A percentile compares a stretch with the other conserved stretches of the same genome.
These are phyloP conservation scores for Phalaenopsis hybrid DNA, from an alignment of 116 monocot genomes.

Conservation along the genomic window DNA sequence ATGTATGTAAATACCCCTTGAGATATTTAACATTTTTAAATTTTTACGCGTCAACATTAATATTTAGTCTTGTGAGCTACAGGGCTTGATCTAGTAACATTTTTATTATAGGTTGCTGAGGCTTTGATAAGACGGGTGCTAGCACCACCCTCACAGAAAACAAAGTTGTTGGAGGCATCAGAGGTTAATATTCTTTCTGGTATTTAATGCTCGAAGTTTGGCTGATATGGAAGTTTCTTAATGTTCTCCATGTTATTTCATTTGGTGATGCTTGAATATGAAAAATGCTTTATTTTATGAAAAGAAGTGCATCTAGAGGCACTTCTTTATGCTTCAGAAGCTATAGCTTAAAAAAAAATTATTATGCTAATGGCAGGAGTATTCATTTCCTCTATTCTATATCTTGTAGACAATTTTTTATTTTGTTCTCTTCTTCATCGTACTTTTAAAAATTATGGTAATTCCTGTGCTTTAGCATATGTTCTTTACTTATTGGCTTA, in stretches of 20 bases:
- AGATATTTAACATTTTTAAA: not conserved
- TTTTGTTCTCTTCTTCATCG: not conserved
- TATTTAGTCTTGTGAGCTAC: not conserved
- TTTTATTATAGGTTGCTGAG: conserved; percentile 64
- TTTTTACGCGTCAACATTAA: not conserved
- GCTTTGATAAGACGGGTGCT: conserved; percentile 69
- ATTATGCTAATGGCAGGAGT: not conserved
- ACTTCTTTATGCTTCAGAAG: not conserved
- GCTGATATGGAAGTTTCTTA: conserved; percentile 3
- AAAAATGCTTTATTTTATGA: not conserved
- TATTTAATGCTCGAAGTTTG: not conserved
- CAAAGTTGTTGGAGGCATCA: conserved; percentile 73
- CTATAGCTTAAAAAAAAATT: not conserved
- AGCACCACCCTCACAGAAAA: conserved; percentile 80
- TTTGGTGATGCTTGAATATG: not conserved
- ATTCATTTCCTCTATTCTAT: not conserved
- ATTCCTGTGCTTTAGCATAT: not conserved
- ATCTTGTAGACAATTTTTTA: not conserved
- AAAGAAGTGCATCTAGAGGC: not conserved
- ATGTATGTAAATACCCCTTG: too few species aligned
- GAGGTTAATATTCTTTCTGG: conserved; percentile 44
- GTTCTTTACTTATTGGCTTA: not conserved
- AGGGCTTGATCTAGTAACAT: not conserved
- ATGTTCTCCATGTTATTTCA: not conserved
- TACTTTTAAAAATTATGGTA: not conserved